Evolutionary conservation across 1,284 basidiomycete species (phyloP), one percentile per base, ranked within the genome.

Genomic region (Rhodotorula sp.): DNA sequence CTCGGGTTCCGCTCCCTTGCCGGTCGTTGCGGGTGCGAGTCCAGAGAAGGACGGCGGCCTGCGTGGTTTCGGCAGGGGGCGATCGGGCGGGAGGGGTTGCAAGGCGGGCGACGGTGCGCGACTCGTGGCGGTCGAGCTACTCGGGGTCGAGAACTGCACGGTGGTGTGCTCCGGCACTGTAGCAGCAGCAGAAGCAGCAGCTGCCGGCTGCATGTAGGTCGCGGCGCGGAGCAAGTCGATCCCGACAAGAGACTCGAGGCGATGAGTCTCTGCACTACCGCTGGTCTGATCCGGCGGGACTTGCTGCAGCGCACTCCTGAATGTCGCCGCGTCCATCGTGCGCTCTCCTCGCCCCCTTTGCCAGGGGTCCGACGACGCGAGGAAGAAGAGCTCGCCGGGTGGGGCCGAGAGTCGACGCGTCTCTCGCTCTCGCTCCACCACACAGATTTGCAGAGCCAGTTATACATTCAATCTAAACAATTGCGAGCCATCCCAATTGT

Each of bases 41-140:
- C 29, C 18, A 26, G 49, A 51, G 22, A 54, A 18, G 18, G 53
- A 54, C 14, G 24, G 53, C 26, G 53, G 26, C 53, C 26, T 54
- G 65, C 60, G 51, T 24, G 30, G 42, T 33, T 56, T 54, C 53
- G 37, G 30, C 29, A 60, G 5, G 53, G 65, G 26, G 46, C n/a
- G 14, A 56, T 61, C 14, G 59, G 45, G 45, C 20, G 26, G 59
- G 7, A 48, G 46, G 6, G 37, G 45, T 29, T 26, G 53, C 53
- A 48, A 30, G 33, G 44, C 18, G 44, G 62, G 53, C 4, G 56
- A 58, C 22, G 56, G 18, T 7, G 63, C 63, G 20, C 63, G 37
- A 26, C 63, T 64, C 24, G 63, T 64, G 18, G 56, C 20, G 15
- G 46, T 44, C 15, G 46, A 51, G 46, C 56, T 51, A 18, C 56